Evolutionary conservation across 495 filamentous ascomycete species (phyloP), one percentile per base, ranked within the genome.

Genomic region (Xylaria castorea): DNA sequence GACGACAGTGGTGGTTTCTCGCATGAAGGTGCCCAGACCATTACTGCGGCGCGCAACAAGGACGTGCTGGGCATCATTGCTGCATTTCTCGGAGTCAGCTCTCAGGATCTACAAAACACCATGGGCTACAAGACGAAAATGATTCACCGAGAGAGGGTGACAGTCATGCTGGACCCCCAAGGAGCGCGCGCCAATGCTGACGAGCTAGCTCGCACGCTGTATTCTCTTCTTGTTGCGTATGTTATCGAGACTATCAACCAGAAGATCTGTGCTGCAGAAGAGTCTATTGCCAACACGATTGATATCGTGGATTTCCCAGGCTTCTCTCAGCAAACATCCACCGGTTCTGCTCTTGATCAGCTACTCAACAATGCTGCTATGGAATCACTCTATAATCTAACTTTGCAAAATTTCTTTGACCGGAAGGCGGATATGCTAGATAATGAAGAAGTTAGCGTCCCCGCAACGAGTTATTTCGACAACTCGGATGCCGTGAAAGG

Each of bases 1-100:
- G 94, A 97, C 73, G 95, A 99, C 73, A 98, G 95, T 77, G 95
- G 95, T 66, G 96, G 96, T 22, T 97, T 95, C 81, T 96, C 94
- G 0, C 95, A 97, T 80, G 96, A 99, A 80, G 96, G 96, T 66
- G 93, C 92, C 30, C 92, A 97, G 78, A 92, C 85, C 2, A 83
- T 93, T 12, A 98, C 97, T 0, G 87, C 91, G 8, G 94, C 98
- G 14, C 93, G 91, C 82, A 99, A 99, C 80, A 97, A 94, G 82
- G 95, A 98, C 73, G 92, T 94, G 1, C 83, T 98, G 20, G 87
- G 84, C 20, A 93, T 94, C 53, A 86, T 99, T 69, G 95, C 96
- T 36, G 94, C 95, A 22, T 98, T 99, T 86, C 85, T 98, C 3
- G 95, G 96, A 11, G 89, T 98, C 42, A 89, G 89, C 73, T 87